phyloP scores from a whole-genome alignment of 352 stramenopile species.

The Plasmopara halstedii region DNA sequence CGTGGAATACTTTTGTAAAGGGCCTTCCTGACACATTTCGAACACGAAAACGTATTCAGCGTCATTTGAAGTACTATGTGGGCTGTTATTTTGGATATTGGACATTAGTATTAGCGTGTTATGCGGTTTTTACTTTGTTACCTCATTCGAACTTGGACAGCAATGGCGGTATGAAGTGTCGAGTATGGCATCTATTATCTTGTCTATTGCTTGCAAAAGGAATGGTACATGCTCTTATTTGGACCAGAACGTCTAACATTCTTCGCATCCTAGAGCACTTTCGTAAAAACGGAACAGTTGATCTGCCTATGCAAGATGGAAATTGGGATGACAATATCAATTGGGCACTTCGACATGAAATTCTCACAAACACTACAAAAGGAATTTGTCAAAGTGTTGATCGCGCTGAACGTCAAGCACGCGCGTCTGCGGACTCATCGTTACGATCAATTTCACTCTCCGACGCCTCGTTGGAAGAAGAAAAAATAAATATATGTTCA shows the following conservation, averaged over 20 bases:
- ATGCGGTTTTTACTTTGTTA: constrained; percentile 58
- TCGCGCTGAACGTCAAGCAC: constrained; percentile 51
- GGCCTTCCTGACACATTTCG: constrained; percentile 68
- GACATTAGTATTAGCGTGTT: constrained; percentile 66
- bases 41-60: constrained; percentile 66
- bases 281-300: constrained; percentile 43
- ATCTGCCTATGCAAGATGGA: constrained; percentile 41
- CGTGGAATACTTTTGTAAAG: constrained; percentile 76
- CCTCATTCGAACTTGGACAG: constrained; percentile 15
- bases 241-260: constrained; percentile 79
- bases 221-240: constrained; percentile 77
- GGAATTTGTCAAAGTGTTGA: constrained; percentile 77
- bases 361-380: constrained; percentile 80
- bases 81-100: constrained; percentile 82
- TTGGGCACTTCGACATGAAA: constrained; percentile 78
- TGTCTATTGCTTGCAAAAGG: constrained; percentile 67
- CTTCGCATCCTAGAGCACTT: constrained; percentile 67
- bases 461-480: constrained; percentile 16
- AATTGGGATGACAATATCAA: constrained; percentile 71
- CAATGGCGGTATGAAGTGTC: constrained; percentile 38
- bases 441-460: constrained; percentile 13
- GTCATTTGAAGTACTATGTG: constrained; percentile 85
- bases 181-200: constrained; percentile 63
- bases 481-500: constrained; percentile 1
- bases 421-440: constrained; percentile 26